A percentile compares a stretch with the other conserved stretches of the same genome.
Evolutionary conservation across 2,329 filamentous ascomycete genomes (phyloP).

Genomic region (Hirsutella thompsonii): DNA sequence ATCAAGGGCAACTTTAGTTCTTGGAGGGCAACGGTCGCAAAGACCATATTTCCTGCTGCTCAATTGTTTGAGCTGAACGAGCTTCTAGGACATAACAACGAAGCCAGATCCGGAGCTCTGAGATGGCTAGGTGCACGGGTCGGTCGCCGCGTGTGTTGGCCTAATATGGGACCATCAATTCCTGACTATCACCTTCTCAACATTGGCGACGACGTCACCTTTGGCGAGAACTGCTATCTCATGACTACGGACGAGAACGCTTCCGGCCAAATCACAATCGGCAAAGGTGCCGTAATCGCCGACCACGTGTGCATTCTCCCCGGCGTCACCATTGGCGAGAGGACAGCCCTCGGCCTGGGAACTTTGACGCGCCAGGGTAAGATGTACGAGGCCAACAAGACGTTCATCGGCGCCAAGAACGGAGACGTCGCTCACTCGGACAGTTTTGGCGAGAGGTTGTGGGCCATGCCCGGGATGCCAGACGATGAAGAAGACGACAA

Average conservation of each 20-base stretch:
- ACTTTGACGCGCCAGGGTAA: slow-evolving; percentile 32
- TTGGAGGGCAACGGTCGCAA: slow-evolving; percentile 31
- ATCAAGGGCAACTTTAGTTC: slow-evolving; percentile 21
- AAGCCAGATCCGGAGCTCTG: slow-evolving; percentile 35
- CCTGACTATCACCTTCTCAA: slow-evolving; percentile 41
- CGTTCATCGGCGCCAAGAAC: slow-evolving; percentile 39
- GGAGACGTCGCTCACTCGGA: slow-evolving; percentile 24
- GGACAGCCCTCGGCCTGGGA: slow-evolving; percentile 39
- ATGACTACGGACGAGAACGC: slow-evolving; percentile 38
- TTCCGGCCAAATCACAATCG: slow-evolving; percentile 31
- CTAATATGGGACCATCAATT: slow-evolving; percentile 39
- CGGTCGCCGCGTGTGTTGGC: slow-evolving; percentile 42
- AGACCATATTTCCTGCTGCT: slow-evolving; percentile 26
- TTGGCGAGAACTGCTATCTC: slow-evolving; percentile 39
- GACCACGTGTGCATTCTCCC: slow-evolving; percentile 40
- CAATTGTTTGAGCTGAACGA: slow-evolving; percentile 32
- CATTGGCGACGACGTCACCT: slow-evolving; percentile 44
- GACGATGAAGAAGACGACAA: no score
- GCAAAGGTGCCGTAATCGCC: slow-evolving; percentile 39
- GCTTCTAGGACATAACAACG: slow-evolving; percentile 41
- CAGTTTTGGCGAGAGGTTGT: slow-evolving; percentile 1
- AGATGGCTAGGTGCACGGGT: slow-evolving; percentile 36
- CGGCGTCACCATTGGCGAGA: slow-evolving; percentile 32
- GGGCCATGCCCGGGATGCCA: neutral
- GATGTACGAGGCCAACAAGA: slow-evolving; percentile 28